Percentiles rank a stretch among this genome's conserved stretches.
phyloP scores from a whole-genome alignment of 148 eudicot genomes.

The Rhododendron kiyosumense region DNA sequence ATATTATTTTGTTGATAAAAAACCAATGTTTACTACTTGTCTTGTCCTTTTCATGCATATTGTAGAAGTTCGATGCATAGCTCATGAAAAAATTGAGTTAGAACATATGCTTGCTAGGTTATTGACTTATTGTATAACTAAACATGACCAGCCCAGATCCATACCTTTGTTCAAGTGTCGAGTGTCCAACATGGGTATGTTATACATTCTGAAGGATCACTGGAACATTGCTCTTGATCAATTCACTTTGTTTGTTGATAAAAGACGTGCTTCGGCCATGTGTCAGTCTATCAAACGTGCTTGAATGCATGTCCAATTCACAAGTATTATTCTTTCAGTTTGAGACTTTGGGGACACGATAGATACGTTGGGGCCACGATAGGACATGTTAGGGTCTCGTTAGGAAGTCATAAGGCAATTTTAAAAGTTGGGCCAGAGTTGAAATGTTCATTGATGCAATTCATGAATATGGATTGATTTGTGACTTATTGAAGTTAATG shows the following conservation, averaged over 20 bases:
- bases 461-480: no score
- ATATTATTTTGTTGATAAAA: no score
- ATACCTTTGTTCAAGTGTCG: not conserved
- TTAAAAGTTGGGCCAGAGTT: no score
- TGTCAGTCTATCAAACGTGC: not conserved
- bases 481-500: no score
- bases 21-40: no score
- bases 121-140: not conserved
- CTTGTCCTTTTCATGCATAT: not conserved
- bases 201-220: not conserved
- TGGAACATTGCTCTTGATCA: not conserved
- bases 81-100: not conserved
- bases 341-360: not conserved
- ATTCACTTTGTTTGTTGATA: not conserved
- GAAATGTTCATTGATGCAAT: no score
- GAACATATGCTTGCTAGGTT: not conserved
- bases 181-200: not conserved
- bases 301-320: not conserved
- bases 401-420: no score
- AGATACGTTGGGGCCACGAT: no score
- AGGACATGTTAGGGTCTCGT: no score
- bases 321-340: not conserved
- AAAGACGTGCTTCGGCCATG: not conserved
- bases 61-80: not conserved
- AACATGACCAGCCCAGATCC: not conserved